Conservation (phyloP, 1,284 basidiomycete genomes). For the Fistulinella cinereoalba region DNA sequence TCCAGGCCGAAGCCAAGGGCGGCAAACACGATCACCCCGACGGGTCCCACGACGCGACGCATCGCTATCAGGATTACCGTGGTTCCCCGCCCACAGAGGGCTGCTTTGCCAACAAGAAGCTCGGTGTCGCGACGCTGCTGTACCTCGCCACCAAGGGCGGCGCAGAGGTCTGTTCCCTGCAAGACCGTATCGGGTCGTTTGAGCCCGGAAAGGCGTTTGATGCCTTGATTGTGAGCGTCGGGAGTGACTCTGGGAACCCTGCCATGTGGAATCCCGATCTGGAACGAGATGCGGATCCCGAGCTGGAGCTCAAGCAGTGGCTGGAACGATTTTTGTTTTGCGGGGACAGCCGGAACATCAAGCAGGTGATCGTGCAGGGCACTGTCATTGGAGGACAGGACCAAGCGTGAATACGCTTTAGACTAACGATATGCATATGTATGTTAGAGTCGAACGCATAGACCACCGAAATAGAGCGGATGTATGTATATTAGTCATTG, state of each 20-base stretch:
- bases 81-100: not conserved
- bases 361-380: slow-evolving; percentile 84
- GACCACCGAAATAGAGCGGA: not conserved
- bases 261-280: slow-evolving; percentile 52
- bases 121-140: slow-evolving; percentile 73
- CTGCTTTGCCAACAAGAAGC: slow-evolving; percentile 57
- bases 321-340: slow-evolving; percentile 76
- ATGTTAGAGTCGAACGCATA: not conserved
- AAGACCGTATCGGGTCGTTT: slow-evolving; percentile 72
- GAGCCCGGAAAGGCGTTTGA: slow-evolving; percentile 84
- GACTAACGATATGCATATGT: slow-evolving; percentile 4
- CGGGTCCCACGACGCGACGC: too few species aligned
- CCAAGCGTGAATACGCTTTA: too few species aligned
- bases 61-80: too few species aligned
- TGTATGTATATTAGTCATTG: too few species aligned
- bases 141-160: slow-evolving; percentile 92
- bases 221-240: slow-evolving; percentile 68
- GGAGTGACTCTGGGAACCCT: slow-evolving; percentile 51
- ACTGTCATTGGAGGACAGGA: slow-evolving; percentile 64
- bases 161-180: slow-evolving; percentile 75
- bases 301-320: slow-evolving; percentile 42
- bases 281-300: not conserved
- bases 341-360: slow-evolving; percentile 87
- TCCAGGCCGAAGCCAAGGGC: slow-evolving; percentile 31
- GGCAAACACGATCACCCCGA: slow-evolving; percentile 1